Evolutionary conservation across 306 rosid genomes (phyloP), one percentile per base, ranked within the genome.

Genomic region (Acacia confusa): DNA sequence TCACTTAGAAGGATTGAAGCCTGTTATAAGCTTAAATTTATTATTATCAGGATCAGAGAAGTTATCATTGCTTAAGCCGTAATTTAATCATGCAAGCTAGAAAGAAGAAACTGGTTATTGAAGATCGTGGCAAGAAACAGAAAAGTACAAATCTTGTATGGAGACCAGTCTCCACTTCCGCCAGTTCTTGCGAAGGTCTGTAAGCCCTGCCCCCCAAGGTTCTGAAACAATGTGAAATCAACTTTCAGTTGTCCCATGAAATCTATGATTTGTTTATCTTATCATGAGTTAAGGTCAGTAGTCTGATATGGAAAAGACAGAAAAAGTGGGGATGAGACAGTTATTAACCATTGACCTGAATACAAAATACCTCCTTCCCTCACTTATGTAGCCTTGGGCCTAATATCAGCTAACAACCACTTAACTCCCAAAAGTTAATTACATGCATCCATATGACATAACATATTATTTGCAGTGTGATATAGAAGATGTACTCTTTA

Each of bases 81-180:
- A 61, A 76, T 81, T 79, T 84, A 78, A 73, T 50, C 52, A 95
- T 92, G 94, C 76, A 77, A 63, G 82, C 86, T 78, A 74, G 89
- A 76, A 87, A 85, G 70, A 86, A 91, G 72, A 85, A 79, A 73
- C 50, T 70, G 44, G 61, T 60, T 70, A 79, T 78, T 24, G 80
- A 82, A 16, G 90, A 85, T 53, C 16, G 27, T 68, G 30, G 75
- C 79, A 87, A 80, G 25, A 87, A 83, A 88, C 86, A 45, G 40
- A 86, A 84, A 83, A 53, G 72, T 4, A 50, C 70, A 77, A 81
- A 58, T 74, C 75, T 55, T 75, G 78, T 87, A 8, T 90, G 94
- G 97, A 90, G 94, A 91, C 94, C 97, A 32, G 82, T 92, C 66
- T 53, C 47, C 70, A 88, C 91, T 19, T 85, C 75, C 34, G 89